A percentile compares a stretch with the other conserved stretches of the same genome.
Evolutionary conservation across 78 protist genomes (phyloP).

Genomic region (Pigoraptor vietnamica): DNA sequence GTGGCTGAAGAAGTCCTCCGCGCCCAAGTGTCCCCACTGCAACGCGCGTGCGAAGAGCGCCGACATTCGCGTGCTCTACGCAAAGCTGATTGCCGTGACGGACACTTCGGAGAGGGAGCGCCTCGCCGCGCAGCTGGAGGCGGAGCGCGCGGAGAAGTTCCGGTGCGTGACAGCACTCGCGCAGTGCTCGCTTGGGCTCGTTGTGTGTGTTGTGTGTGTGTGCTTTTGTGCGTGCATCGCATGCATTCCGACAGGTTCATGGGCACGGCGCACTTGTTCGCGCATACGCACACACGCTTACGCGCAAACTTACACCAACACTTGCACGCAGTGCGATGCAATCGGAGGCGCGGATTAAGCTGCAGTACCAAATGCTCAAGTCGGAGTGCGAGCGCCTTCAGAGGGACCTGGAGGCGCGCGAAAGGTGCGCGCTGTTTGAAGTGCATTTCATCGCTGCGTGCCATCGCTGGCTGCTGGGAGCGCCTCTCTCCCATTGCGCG

Average conservation of each 20-base stretch:
- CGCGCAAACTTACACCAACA: background rate
- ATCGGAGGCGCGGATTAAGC: background rate
- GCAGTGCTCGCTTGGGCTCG: background rate
- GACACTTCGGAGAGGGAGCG: background rate
- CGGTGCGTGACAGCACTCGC: background rate
- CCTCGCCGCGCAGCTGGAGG: background rate
- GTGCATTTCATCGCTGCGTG: too few relatives aligned
- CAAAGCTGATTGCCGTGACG: background rate
- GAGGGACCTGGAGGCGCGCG: too few relatives aligned
- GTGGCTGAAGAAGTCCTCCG: background rate
- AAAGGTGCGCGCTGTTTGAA: too few relatives aligned
- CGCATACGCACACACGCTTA: background rate
- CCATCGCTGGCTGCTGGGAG: too few relatives aligned
- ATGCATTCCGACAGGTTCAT: background rate
- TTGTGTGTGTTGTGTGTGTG: background rate
- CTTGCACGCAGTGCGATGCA: background rate
- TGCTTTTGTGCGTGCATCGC: background rate
- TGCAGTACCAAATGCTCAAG: background rate
- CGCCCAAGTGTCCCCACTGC: background rate
- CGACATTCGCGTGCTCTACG: background rate
- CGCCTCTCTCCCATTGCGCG: too few relatives aligned
- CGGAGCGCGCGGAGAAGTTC: background rate
- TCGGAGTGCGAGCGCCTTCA: background rate
- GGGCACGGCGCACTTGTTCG: background rate
- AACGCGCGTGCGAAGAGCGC: background rate